Conservation (phyloP, 2,329 filamentous ascomycete genomes). For the Diplodia corticola region DNA sequence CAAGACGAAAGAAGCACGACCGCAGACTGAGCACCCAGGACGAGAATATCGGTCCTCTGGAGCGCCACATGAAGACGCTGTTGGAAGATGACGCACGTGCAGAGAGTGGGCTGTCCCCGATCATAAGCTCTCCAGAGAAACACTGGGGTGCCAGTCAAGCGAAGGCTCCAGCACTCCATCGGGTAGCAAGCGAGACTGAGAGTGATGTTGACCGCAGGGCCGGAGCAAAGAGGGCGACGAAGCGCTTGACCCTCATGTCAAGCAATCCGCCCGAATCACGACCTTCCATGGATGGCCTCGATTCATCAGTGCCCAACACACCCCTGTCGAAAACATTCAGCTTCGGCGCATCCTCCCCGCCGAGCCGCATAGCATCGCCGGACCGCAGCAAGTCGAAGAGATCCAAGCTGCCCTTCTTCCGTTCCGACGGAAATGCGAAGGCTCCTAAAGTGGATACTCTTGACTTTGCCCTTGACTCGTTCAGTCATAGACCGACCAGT, state of each 20-base stretch:
- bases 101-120: conserved; percentile 38
- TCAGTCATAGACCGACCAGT: neutral
- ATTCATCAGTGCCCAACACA: conserved; percentile 42
- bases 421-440: conserved; percentile 40
- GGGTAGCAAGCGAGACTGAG: conserved; percentile 30
- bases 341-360: conserved; percentile 39
- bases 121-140: conserved; percentile 44
- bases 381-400: conserved; percentile 39
- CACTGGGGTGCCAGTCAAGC: conserved; percentile 29
- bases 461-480: conserved; percentile 24
- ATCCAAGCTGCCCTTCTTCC: conserved; percentile 44
- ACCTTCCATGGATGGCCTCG: conserved; percentile 41
- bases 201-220: conserved; percentile 5
- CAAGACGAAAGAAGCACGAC: conserved; percentile 53
- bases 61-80: conserved; percentile 46
- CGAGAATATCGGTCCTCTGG: conserved; percentile 49
- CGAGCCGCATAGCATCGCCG: conserved; percentile 30
- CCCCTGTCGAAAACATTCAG: conserved; percentile 36
- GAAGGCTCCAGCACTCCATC: conserved; percentile 34
- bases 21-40: conserved; percentile 49
- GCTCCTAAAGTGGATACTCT: conserved; percentile 32
- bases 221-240: conserved; percentile 5
- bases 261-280: conserved; percentile 30
- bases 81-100: conserved; percentile 44
- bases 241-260: conserved; percentile 1